Conservation (phyloP, 176 grass and related monocot genomes). For the Cenchrus fungigraminus region DNA sequence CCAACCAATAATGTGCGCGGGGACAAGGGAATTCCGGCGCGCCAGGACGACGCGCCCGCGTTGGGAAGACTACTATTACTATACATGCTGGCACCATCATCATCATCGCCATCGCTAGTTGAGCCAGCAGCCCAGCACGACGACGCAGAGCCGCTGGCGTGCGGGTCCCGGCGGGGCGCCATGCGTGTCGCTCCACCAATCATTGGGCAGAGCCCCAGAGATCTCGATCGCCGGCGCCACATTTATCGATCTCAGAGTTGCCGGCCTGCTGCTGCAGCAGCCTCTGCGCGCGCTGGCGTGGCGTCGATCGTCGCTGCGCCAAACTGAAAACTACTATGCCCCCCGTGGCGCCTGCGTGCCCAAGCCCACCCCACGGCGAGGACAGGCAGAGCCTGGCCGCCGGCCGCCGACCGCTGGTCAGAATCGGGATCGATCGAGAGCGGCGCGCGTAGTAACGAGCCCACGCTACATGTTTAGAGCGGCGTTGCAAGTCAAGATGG, state of each 20-base stretch:
- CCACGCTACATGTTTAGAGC: neutral
- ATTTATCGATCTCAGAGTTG: neutral
- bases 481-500: neutral
- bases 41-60: neutral
- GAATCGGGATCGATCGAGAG: neutral
- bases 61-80: neutral
- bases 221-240: constrained; percentile 21
- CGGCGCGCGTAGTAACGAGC: neutral
- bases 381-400: too few relatives aligned
- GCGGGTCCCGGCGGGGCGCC: neutral
- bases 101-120: neutral
- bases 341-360: neutral
- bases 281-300: neutral
- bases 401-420: neutral
- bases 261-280: neutral
- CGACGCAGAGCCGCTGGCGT: neutral
- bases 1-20: neutral
- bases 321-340: constrained; percentile 19
- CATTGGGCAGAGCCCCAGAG: constrained; percentile 3
- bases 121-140: too few relatives aligned
- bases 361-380: neutral
- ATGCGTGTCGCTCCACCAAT: neutral
- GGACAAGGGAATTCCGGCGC: constrained; percentile 14
- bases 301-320: neutral
- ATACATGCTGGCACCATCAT: neutral